These are phyloP conservation scores for Chrysoporthe austroafricana DNA, from an alignment of 2,329 filamentous ascomycete genomes.

Conservation along the genomic window DNA sequence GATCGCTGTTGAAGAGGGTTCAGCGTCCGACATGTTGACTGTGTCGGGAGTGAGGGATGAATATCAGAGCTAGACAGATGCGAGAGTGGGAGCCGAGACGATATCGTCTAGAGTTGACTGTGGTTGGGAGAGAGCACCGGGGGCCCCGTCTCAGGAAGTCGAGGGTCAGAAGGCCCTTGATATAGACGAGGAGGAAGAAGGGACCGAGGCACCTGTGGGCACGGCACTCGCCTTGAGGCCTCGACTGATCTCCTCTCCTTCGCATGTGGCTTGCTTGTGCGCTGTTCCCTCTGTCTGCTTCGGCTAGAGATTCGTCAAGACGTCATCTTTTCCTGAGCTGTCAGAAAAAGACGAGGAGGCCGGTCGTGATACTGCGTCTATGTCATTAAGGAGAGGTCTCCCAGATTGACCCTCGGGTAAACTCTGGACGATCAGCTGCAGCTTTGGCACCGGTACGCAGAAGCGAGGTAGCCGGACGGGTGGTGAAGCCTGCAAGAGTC, in stretches of 20 bases:
- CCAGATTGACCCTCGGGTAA: neutral
- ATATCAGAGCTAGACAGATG: neutral
- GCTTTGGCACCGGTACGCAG: neutral
- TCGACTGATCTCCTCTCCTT: no score
- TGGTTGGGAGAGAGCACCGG: neutral
- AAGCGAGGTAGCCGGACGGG: neutral
- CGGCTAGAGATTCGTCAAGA: neutral
- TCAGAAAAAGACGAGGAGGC: neutral
- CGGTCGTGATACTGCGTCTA: neutral
- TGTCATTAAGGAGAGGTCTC: neutral
- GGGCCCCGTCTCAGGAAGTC: neutral
- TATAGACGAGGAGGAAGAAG: neutral
- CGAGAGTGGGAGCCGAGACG: neutral
- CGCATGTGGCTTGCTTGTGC: neutral
- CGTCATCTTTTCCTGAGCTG: neutral
- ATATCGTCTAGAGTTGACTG: neutral
- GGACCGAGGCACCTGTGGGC: neutral
- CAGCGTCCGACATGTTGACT: neutral
- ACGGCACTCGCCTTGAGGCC: no score
- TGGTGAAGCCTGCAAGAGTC: neutral
- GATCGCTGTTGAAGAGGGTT: neutral
- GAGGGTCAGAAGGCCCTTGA: neutral
- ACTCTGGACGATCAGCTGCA: neutral
- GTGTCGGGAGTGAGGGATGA: neutral
- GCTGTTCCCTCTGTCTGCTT: no score